These are phyloP conservation scores for Caryopteris hybrid DNA, from an alignment of 305 asterid genomes.

Conservation along the genomic window DNA sequence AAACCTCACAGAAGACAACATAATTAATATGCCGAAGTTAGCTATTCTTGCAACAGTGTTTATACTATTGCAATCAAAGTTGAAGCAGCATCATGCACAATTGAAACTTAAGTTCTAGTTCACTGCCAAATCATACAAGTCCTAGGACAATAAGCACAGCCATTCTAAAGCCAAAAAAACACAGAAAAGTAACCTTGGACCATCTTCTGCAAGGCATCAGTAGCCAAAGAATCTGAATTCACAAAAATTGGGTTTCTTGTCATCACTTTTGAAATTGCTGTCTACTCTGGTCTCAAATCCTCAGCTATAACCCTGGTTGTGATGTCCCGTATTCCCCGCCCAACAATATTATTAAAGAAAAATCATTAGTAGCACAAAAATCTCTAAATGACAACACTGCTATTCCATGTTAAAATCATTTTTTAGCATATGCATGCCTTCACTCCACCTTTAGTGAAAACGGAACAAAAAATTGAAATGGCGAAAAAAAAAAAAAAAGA, in stretches of 20 bases:
- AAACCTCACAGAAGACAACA: slow-evolving; percentile 9
- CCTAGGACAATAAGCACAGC: slow-evolving; percentile 7
- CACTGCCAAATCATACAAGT: not conserved
- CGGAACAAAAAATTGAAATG: slow-evolving; percentile 3
- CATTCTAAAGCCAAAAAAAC: slow-evolving; percentile 2
- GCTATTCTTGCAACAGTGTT: not conserved
- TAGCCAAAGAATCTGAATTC: slow-evolving; percentile 84
- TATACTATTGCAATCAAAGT: not conserved
- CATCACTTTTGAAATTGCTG: slow-evolving; percentile 82
- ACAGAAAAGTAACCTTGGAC: slow-evolving; percentile 76
- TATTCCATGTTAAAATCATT: not conserved
- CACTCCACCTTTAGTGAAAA: too few relatives aligned
- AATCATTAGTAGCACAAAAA: slow-evolving; percentile 12
- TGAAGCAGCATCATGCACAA: not conserved
- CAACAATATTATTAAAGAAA: not conserved
- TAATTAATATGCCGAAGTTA: slow-evolving; percentile 6
- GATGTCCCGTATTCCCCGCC: slow-evolving; percentile 53
- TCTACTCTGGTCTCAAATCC: slow-evolving; percentile 89
- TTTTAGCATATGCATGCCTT: too few relatives aligned
- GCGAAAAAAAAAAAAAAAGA: not conserved
- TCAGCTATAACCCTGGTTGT: slow-evolving; percentile 95
- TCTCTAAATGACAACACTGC: slow-evolving; percentile 2
- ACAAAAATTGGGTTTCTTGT: slow-evolving; percentile 90
- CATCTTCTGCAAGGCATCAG: slow-evolving; percentile 98
- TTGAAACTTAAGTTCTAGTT: not conserved